Conservation (phyloP, 768 basidiomycete genomes). For the Saitozyma podzolica region DNA sequence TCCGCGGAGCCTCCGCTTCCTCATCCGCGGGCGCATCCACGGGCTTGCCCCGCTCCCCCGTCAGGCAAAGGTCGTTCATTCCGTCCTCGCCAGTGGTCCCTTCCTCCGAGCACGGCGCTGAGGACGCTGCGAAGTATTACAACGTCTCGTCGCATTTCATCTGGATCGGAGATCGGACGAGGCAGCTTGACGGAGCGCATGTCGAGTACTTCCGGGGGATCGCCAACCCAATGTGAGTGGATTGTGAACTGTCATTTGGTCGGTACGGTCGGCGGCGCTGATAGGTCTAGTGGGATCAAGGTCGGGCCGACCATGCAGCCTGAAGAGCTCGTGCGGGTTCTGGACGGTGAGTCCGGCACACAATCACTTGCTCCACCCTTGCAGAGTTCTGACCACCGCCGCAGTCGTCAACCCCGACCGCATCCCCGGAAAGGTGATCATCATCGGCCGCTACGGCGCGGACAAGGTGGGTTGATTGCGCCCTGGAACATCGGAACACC, state of each 20-base stretch:
- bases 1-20: constrained; percentile 2
- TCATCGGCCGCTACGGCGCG: constrained; percentile 94
- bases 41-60: not conserved
- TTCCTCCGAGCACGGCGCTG: too few species aligned
- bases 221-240: constrained; percentile 48
- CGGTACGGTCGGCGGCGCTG: not conserved
- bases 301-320: constrained; percentile 83
- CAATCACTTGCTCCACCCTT: not conserved
- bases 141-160: constrained; percentile 92
- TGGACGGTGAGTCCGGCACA: constrained; percentile 63
- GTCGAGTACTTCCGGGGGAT: constrained; percentile 63
- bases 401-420: constrained; percentile 83
- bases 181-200: constrained; percentile 88
- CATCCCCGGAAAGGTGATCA: constrained; percentile 76
- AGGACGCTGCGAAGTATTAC: constrained; percentile 60
- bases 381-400: constrained; percentile 7
- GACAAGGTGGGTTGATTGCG: constrained; percentile 61
- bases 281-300: constrained; percentile 69
- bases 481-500: too few species aligned
- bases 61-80: not conserved
- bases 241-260: not conserved
- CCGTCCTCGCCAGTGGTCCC: not conserved
- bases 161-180: constrained; percentile 96
- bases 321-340: constrained; percentile 72
- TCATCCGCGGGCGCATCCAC: not conserved